These are phyloP conservation scores for Pythium pyrilobum DNA, from an alignment of 352 stramenopile species.

Conservation along the genomic window DNA sequence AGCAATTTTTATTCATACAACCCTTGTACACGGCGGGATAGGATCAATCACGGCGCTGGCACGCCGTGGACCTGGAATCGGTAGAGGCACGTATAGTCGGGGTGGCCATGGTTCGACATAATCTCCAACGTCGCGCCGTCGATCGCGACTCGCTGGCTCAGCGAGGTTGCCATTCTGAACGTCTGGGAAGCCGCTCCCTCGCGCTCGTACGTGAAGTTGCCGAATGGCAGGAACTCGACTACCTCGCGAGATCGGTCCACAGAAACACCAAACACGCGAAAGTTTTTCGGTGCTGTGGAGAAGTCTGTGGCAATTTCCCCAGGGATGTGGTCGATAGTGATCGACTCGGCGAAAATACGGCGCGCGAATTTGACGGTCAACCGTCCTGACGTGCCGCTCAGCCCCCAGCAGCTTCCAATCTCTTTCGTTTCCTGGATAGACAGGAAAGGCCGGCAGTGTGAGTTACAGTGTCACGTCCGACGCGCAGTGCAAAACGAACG, in stretches of 20 bases:
- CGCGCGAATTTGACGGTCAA: constrained; percentile 71
- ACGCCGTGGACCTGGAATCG: constrained; percentile 79
- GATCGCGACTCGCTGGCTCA: constrained; percentile 40
- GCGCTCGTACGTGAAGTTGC: constrained; percentile 68
- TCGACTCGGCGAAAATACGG: constrained; percentile 52
- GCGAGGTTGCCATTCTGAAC: constrained; percentile 47
- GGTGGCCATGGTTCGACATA: constrained; percentile 76
- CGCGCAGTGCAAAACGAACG: too few species aligned
- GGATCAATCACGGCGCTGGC: constrained; percentile 4
- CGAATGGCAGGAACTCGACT: constrained; percentile 52
- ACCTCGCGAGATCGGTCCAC: constrained; percentile 33
- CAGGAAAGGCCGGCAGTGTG: too few species aligned
- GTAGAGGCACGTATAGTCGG: constrained; percentile 88
- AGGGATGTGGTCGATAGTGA: constrained; percentile 82
- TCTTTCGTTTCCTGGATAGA: constrained; percentile 74
- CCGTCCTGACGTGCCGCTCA: constrained; percentile 45
- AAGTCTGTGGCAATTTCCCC: constrained; percentile 66
- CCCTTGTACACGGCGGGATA: too few species aligned
- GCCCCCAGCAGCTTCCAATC: constrained; percentile 79
- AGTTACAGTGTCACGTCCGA: too few species aligned
- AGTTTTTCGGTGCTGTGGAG: constrained; percentile 54
- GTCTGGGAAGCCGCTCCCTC: constrained; percentile 51
- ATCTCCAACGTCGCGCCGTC: constrained; percentile 76
- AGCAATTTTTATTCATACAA: too few species aligned
- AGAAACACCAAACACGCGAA: constrained; percentile 53